Evolutionary conservation across 305 asterid genomes (phyloP).

Genomic region (Striga hermonthica): DNA sequence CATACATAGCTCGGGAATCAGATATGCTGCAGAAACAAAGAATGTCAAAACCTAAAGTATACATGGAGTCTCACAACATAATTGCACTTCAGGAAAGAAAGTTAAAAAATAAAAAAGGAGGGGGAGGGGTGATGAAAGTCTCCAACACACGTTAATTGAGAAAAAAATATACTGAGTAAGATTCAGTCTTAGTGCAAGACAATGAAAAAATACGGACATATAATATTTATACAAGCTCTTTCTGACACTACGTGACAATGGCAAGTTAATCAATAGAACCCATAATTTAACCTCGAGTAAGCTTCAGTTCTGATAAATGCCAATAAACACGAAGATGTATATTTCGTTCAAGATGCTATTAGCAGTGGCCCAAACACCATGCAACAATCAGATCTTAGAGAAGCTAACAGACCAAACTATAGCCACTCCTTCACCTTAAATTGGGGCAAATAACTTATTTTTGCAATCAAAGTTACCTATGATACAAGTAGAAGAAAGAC

Average conservation of each 20-base stretch:
- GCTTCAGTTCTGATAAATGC: conserved; percentile 3
- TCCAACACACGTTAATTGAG: conserved; percentile 16
- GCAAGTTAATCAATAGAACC: conserved; percentile 23
- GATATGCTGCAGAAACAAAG: conserved; percentile 60
- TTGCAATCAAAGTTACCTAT: conserved; percentile 51
- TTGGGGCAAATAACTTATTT: conserved; percentile 19
- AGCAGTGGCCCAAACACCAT: conserved; percentile 8
- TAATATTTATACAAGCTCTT: conserved; percentile 2
- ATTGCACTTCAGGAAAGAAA: background rate
- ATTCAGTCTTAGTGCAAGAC: background rate
- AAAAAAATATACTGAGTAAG: conserved; percentile 5
- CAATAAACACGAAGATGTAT: conserved; percentile 20
- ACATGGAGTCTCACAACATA: conserved; percentile 17
- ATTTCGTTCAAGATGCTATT: conserved; percentile 12
- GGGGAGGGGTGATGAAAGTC: conserved; percentile 12
- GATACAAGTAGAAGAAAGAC: conserved; percentile 86
- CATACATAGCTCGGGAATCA: conserved; percentile 83
- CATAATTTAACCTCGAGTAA: background rate
- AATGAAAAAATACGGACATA: background rate
- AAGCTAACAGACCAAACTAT: conserved; percentile 14
- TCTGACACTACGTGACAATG: background rate
- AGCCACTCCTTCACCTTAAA: conserved; percentile 12
- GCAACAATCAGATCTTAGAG: background rate
- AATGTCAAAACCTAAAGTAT: conserved; percentile 21
- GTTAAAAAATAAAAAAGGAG: conserved; percentile 21